These are phyloP conservation scores for Cruciata laevipes DNA, from an alignment of 257 asterid species.

Conservation along the genomic window DNA sequence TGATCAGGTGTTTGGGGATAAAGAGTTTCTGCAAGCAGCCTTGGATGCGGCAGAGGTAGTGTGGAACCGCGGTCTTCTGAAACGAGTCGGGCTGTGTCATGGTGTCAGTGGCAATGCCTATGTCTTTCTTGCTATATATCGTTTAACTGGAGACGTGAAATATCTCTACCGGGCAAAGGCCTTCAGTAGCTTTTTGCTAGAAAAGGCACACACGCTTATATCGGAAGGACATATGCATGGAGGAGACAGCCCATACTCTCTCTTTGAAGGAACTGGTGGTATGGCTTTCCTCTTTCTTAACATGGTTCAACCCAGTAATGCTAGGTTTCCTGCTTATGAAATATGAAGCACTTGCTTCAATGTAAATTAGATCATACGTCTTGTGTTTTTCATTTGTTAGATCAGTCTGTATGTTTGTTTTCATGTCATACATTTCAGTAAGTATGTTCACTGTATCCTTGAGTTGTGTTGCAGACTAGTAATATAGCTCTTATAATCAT, in stretches of 20 bases:
- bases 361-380: no score
- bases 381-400: no score
- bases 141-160: constrained; percentile 53
- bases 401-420: background rate
- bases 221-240: constrained; percentile 55
- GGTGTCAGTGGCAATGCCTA: constrained; percentile 78
- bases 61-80: constrained; percentile 75
- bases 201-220: constrained; percentile 54
- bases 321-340: constrained; percentile 68
- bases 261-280: constrained; percentile 73
- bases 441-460: no score
- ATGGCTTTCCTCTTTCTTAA: constrained; percentile 71
- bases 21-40: constrained; percentile 56
- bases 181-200: constrained; percentile 65
- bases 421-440: no score
- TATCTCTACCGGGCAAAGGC: constrained; percentile 68
- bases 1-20: constrained; percentile 48
- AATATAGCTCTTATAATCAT: no score
- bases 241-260: constrained; percentile 54
- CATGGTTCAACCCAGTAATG: constrained; percentile 53
- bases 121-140: constrained; percentile 59
- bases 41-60: constrained; percentile 77
- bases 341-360: constrained; percentile 19
- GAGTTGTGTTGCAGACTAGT: no score
- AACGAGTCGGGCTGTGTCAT: constrained; percentile 69